Percentiles rank a stretch among this genome's conserved stretches.
Evolutionary conservation across 768 basidiomycete genomes (phyloP).

Genomic region (Trametes elegans): DNA sequence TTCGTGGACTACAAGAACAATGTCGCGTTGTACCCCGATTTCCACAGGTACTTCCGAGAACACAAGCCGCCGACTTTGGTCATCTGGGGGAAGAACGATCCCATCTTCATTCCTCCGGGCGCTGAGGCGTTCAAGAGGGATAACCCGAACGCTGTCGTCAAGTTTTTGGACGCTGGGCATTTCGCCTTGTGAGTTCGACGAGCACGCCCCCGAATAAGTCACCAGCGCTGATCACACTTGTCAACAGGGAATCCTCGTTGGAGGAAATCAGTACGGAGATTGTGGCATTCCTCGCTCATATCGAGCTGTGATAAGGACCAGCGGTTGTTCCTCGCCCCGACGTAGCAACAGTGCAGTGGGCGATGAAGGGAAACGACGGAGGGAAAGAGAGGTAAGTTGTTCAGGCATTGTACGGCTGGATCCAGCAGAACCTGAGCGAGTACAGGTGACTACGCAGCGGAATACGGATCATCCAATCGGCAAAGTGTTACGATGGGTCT

Average conservation of each 20-base stretch:
- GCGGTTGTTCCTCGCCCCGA: too few species aligned
- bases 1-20: constrained; percentile 43
- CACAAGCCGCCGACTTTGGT: constrained; percentile 42
- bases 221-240: too few species aligned
- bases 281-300: background rate
- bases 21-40: constrained; percentile 41
- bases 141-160: constrained; percentile 36
- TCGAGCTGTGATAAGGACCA: too few species aligned
- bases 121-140: constrained; percentile 44
- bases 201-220: too few species aligned
- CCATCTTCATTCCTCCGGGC: constrained; percentile 41
- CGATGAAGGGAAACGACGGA: constrained; percentile 47
- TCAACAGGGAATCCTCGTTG: background rate
- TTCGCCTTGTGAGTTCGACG: constrained; percentile 40
- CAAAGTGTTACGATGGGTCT: constrained; percentile 59
- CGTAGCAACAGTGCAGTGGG: too few species aligned
- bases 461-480: constrained; percentile 46
- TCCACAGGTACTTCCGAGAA: constrained; percentile 42
- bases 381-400: constrained; percentile 40
- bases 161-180: constrained; percentile 44
- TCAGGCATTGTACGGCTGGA: constrained; percentile 57
- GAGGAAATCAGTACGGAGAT: background rate
- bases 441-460: constrained; percentile 81
- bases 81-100: constrained; percentile 48
- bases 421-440: constrained; percentile 59